These are phyloP conservation scores for Trifolium repens DNA, from an alignment of 306 rosid genomes.

Conservation along the genomic window DNA sequence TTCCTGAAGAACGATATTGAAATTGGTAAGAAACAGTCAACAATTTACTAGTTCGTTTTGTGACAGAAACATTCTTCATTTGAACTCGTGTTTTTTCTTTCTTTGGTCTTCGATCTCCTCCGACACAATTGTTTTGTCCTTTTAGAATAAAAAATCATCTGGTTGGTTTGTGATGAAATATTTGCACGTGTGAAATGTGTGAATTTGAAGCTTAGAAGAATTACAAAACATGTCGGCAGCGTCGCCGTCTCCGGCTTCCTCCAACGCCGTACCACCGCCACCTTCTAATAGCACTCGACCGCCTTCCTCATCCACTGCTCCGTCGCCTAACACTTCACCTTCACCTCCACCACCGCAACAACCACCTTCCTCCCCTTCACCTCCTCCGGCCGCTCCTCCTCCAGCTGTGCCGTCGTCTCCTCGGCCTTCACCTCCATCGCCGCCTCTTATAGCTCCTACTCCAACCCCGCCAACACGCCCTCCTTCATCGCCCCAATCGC, in stretches of 20 bases:
- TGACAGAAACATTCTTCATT: slow-evolving; percentile 8
- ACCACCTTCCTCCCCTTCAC: slow-evolving; percentile 26
- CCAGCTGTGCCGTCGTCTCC: slow-evolving; percentile 40
- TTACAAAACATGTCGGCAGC: slow-evolving; percentile 56
- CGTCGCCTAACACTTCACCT: slow-evolving; percentile 41
- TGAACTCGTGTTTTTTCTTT: background rate
- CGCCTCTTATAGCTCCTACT: slow-evolving; percentile 39
- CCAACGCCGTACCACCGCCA: slow-evolving; percentile 6
- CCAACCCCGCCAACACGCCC: slow-evolving; percentile 25
- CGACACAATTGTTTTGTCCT: background rate
- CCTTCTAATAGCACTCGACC: background rate
- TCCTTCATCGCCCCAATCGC: slow-evolving; percentile 30
- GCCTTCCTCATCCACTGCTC: background rate
- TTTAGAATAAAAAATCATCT: too few species aligned
- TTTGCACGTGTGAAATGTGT: slow-evolving; percentile 20
- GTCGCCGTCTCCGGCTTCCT: slow-evolving; percentile 69
- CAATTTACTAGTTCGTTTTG: background rate
- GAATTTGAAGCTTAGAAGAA: slow-evolving; percentile 7
- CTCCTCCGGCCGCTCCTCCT: slow-evolving; percentile 46
- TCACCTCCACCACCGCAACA: slow-evolving; percentile 45
- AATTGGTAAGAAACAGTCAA: background rate
- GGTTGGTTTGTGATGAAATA: background rate
- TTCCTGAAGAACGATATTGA: too few species aligned
- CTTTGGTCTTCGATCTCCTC: too few species aligned
- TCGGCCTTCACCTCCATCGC: slow-evolving; percentile 46